Percentiles rank a stretch among this genome's conserved stretches.
Conservation (phyloP, 2,329 filamentous ascomycete genomes). For the Dothistroma pini region DNA sequence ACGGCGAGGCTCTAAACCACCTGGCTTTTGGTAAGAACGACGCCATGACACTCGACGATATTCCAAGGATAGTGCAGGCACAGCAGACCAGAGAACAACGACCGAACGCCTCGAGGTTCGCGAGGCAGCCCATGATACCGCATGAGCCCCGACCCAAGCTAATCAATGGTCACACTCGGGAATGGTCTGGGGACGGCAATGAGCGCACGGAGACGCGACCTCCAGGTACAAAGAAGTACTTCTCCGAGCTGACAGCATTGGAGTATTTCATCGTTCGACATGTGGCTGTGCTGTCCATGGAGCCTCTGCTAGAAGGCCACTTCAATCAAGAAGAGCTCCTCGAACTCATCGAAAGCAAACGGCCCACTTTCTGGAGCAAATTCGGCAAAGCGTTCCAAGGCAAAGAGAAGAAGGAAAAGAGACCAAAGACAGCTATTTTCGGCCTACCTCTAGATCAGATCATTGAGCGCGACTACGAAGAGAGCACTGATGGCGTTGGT, state of each 20-base stretch:
- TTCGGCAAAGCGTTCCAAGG: constrained; percentile 80
- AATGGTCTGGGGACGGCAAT: constrained; percentile 55
- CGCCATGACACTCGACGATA: constrained; percentile 90
- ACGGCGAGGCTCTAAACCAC: constrained; percentile 65
- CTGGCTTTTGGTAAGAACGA: constrained; percentile 87
- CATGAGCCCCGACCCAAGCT: constrained; percentile 66
- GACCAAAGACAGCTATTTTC: constrained; percentile 89
- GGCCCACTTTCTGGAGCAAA: constrained; percentile 96
- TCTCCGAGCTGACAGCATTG: constrained; percentile 89
- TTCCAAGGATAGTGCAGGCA: constrained; percentile 90
- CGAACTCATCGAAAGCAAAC: constrained; percentile 86
- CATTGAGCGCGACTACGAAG: constrained; percentile 88
- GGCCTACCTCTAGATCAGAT: constrained; percentile 84
- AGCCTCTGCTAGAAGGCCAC: constrained; percentile 81
- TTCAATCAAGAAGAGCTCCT: constrained; percentile 94
- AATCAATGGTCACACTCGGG: constrained; percentile 65
- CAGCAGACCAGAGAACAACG: constrained; percentile 91
- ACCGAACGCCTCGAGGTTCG: constrained; percentile 73
- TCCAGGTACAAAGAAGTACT: constrained; percentile 68
- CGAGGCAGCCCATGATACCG: constrained; percentile 64
- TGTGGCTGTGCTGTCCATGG: constrained; percentile 90
- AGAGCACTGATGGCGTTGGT: constrained; percentile 96
- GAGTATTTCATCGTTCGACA: constrained; percentile 98
- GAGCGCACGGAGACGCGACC: constrained; percentile 40
- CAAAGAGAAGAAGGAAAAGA: constrained; percentile 67